These are phyloP conservation scores for Botryosphaeria dothidea DNA, from an alignment of 2,329 filamentous ascomycete species.

Conservation along the genomic window DNA sequence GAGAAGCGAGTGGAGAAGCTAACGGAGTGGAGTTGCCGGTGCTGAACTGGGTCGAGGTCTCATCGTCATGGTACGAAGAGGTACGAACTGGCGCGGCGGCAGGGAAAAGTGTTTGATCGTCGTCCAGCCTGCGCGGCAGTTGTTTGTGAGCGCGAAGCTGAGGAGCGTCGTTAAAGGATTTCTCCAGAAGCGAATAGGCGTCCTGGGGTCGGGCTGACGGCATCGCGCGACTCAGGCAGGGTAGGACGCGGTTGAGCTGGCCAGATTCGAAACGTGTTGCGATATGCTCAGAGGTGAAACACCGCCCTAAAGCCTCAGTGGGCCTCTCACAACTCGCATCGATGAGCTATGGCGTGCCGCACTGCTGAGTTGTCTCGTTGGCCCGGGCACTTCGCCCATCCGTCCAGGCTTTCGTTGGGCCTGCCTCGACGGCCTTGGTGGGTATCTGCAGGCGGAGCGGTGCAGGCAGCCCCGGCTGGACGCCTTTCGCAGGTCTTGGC, in stretches of 20 bases:
- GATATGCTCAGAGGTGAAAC: slow-evolving; percentile 11
- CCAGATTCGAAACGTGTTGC: slow-evolving; percentile 6
- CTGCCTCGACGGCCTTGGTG: neutral
- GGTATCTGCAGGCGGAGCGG: slow-evolving; percentile 5
- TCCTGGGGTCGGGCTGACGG: slow-evolving; percentile 23
- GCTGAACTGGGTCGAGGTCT: slow-evolving; percentile 29
- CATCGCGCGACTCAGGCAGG: slow-evolving; percentile 1
- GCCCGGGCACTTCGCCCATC: neutral
- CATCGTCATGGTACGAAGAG: slow-evolving; percentile 27
- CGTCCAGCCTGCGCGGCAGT: slow-evolving; percentile 31
- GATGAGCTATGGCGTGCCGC: neutral
- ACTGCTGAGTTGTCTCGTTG: slow-evolving; percentile 13
- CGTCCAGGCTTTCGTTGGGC: neutral
- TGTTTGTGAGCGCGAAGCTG: slow-evolving; percentile 30
- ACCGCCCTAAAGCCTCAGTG: neutral
- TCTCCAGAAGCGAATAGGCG: slow-evolving; percentile 33
- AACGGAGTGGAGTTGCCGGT: slow-evolving; percentile 28
- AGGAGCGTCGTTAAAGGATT: slow-evolving; percentile 31
- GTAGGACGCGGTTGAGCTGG: slow-evolving; percentile 2
- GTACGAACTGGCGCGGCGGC: slow-evolving; percentile 28
- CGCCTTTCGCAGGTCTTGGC: slow-evolving; percentile 1
- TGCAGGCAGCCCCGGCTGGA: slow-evolving; percentile 10
- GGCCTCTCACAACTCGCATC: slow-evolving; percentile 1
- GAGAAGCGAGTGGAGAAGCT: slow-evolving; percentile 26
- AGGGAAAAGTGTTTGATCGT: slow-evolving; percentile 27